Evolutionary conservation across 352 stramenopile species (phyloP).

Genomic region (Pythium aphanidermatum): DNA sequence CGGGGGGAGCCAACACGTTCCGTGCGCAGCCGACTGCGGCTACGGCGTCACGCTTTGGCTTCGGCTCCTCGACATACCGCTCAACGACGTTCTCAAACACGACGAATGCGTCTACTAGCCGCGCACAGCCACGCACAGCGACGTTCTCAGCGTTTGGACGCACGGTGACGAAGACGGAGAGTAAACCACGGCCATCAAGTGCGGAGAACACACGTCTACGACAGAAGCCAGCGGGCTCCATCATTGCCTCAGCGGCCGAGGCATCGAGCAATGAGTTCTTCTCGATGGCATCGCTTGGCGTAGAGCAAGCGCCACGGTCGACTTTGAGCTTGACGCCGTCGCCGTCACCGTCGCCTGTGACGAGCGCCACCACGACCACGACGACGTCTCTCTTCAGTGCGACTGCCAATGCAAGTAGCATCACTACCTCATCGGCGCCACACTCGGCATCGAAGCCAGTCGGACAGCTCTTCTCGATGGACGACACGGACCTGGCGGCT

Average conservation of each 20-base stretch:
- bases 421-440: too few species aligned
- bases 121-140: conserved; percentile 3
- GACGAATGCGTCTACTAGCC: background rate
- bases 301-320: too few species aligned
- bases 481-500: conserved; percentile 55
- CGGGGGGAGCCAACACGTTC: background rate
- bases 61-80: conserved; percentile 7
- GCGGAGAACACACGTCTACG: conserved; percentile 47
- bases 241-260: conserved; percentile 4
- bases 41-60: conserved; percentile 10
- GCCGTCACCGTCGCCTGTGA: background rate
- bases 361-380: background rate
- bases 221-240: conserved; percentile 32
- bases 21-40: conserved; percentile 1
- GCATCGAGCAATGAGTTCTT: conserved; percentile 1
- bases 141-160: conserved; percentile 18
- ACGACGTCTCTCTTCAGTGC: background rate
- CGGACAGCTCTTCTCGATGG: conserved; percentile 67
- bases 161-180: conserved; percentile 1
- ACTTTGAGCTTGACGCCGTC: background rate
- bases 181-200: conserved; percentile 33
- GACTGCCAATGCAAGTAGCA: too few species aligned
- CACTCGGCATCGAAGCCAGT: conserved; percentile 7
- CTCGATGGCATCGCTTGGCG: background rate
- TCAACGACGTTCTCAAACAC: background rate